Conservation (phyloP, 805 yeast genomes). For the Kodamaea hsintzibuensis region DNA sequence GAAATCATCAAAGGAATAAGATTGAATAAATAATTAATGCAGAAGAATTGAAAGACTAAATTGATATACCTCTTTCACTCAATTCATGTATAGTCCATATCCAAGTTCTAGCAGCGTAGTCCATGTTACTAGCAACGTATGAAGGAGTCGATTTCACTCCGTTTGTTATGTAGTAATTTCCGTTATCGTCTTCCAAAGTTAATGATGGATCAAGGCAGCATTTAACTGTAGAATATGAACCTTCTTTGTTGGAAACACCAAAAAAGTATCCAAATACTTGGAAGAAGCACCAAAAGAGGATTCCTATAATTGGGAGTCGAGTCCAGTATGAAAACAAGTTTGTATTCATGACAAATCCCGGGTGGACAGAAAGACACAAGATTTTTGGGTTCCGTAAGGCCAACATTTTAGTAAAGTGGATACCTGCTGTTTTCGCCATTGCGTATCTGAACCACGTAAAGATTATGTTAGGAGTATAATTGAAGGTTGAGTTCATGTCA, state of each 20-base stretch:
- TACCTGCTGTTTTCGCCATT: slow-evolving; percentile 73
- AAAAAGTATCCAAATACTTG: slow-evolving; percentile 66
- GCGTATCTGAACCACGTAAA: slow-evolving; percentile 82
- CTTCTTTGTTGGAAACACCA: slow-evolving; percentile 74
- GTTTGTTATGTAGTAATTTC: slow-evolving; percentile 64
- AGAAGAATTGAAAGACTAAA: slow-evolving; percentile 13
- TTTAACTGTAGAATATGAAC: slow-evolving; percentile 62
- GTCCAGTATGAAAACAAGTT: slow-evolving; percentile 77
- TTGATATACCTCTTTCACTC: slow-evolving; percentile 44
- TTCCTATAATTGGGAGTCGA: slow-evolving; percentile 74
- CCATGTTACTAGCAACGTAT: slow-evolving; percentile 52
- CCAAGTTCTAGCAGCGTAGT: slow-evolving; percentile 71
- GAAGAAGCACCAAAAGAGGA: slow-evolving; percentile 68
- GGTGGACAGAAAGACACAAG: slow-evolving; percentile 68
- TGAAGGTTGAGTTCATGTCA: slow-evolving; percentile 48
- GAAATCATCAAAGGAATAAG: neutral
- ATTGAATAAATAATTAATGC: neutral
- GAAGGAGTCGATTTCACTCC: slow-evolving; percentile 62
- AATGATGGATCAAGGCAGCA: slow-evolving; percentile 59
- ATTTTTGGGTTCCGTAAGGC: slow-evolving; percentile 68
- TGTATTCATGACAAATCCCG: slow-evolving; percentile 85
- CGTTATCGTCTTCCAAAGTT: slow-evolving; percentile 57
- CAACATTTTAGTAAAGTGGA: slow-evolving; percentile 67
- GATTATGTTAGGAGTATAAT: slow-evolving; percentile 61
- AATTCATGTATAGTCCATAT: slow-evolving; percentile 72